Conservation (phyloP, 331 rosid species). For the Quercus tomentella region DNA sequence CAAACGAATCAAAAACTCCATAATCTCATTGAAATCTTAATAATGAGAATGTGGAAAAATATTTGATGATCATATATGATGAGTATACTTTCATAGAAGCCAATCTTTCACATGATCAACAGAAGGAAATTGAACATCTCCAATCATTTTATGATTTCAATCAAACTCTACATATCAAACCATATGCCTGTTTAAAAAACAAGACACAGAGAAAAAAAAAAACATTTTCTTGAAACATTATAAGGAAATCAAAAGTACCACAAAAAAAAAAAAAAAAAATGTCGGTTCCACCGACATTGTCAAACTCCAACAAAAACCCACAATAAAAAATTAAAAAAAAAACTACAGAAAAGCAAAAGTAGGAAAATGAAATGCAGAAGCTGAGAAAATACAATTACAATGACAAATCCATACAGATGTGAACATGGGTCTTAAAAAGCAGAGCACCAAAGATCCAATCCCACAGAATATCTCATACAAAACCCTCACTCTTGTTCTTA, state of each 20-base stretch:
- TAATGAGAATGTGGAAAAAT: background rate
- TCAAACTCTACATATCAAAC: background rate
- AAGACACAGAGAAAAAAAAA: background rate
- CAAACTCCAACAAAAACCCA: constrained; percentile 2
- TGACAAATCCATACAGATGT: constrained; percentile 37
- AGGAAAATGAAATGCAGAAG: background rate
- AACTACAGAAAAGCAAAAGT: background rate
- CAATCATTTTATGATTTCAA: background rate
- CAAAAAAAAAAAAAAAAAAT: background rate
- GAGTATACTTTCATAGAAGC: background rate
- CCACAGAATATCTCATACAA: background rate
- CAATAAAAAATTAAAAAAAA: background rate
- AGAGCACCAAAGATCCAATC: background rate
- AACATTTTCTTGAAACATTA: background rate
- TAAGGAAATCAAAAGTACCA: background rate
- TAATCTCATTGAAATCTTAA: background rate
- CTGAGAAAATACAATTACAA: background rate
- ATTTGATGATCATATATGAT: background rate
- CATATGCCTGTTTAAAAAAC: background rate
- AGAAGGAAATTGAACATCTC: background rate
- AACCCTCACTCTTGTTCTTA: background rate
- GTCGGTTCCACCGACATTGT: background rate
- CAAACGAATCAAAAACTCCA: background rate
- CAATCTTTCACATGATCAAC: background rate
- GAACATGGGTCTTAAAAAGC: background rate